Conservation (phyloP, 164 flowering plant species). For the Aristolochia fimbriata region DNA sequence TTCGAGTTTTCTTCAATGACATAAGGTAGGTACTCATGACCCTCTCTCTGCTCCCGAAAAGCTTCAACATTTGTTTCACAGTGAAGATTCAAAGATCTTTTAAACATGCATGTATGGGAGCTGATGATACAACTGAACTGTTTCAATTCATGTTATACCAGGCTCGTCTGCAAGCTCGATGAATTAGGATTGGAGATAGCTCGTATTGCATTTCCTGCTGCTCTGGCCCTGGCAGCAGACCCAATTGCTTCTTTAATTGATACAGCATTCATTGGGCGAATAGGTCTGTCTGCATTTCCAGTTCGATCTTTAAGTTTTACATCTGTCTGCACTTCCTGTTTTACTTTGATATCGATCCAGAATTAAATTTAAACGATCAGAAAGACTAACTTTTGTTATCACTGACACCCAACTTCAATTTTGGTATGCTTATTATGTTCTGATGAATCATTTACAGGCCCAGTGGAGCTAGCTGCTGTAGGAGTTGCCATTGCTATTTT, state of each 20-base stretch:
- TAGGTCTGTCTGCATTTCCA: conserved; percentile 32
- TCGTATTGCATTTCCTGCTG: conserved; percentile 68
- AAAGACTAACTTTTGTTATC: neutral
- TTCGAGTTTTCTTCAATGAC: neutral
- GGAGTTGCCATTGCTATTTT: conserved; percentile 55
- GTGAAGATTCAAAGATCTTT: no score
- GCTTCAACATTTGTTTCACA: no score
- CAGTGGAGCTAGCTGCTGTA: conserved; percentile 63
- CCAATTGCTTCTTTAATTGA: conserved; percentile 84
- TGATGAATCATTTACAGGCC: conserved; percentile 26
- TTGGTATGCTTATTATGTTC: no score
- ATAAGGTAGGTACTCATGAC: no score
- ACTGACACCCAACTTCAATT: neutral
- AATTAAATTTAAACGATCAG: no score
- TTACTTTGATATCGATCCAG: no score
- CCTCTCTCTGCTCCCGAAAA: no score
- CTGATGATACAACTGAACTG: no score
- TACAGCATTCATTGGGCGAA: conserved; percentile 79
- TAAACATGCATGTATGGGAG: no score
- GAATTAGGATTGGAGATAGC: conserved; percentile 66
- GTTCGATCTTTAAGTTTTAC: no score
- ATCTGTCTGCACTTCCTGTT: no score
- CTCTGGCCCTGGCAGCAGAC: conserved; percentile 77
- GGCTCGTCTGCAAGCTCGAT: conserved; percentile 51
- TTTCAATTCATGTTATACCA: no score